phyloP scores from a whole-genome alignment of 2,329 filamentous ascomycete genomes.

The Botrytis porri region DNA sequence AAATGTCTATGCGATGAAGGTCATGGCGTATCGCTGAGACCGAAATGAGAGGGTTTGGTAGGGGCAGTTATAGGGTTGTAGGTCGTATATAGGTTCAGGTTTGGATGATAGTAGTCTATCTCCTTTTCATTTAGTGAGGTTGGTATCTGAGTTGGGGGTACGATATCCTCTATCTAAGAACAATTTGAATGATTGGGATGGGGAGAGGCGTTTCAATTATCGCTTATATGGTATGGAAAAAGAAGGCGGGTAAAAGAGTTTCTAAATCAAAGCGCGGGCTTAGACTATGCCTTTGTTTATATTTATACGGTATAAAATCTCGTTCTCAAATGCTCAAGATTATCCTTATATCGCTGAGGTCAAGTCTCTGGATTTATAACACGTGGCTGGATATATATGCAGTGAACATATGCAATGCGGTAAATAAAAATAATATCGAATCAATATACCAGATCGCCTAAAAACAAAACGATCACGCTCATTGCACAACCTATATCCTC shows the following conservation, averaged over 20 bases:
- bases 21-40: too few species aligned
- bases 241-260: not conserved
- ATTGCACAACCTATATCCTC: too few species aligned
- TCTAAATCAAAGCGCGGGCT: rapidly evolving
- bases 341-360: not conserved
- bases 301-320: too few species aligned
- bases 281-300: not conserved
- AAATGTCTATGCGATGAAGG: not conserved
- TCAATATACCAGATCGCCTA: too few species aligned
- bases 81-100: not conserved
- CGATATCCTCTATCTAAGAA: not conserved
- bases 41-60: rapidly evolving
- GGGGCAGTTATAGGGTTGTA: not conserved
- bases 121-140: too few species aligned
- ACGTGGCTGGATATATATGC: not conserved
- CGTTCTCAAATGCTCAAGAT: not conserved
- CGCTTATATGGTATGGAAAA: not conserved
- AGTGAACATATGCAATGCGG: too few species aligned
- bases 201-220: not conserved
- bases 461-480: too few species aligned
- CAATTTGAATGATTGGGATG: not conserved
- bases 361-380: not conserved
- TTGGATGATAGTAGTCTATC: not conserved
- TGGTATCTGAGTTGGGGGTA: not conserved
- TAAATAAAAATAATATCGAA: too few species aligned